Percentiles rank a stretch among this genome's conserved stretches.
Conservation (phyloP, 1,284 basidiomycete species). For the Pseudozyma hubeiensis region DNA sequence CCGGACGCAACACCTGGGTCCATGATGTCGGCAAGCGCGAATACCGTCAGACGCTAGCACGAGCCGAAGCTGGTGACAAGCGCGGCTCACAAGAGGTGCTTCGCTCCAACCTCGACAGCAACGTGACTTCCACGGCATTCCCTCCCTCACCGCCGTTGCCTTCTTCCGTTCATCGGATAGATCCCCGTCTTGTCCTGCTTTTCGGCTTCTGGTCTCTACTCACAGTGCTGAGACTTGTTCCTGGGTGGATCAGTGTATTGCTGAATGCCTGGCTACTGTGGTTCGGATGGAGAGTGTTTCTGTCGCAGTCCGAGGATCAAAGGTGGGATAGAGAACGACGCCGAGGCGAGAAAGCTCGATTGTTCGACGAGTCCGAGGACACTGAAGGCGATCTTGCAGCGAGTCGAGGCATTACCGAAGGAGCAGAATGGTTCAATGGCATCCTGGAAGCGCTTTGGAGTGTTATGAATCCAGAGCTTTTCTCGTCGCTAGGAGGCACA, state of each 20-base stretch:
- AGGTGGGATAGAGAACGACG: conserved; percentile 45
- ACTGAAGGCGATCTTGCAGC: conserved; percentile 4
- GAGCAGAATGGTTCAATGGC: conserved; percentile 57
- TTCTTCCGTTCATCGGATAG: conserved; percentile 9
- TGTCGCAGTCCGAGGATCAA: conserved; percentile 28
- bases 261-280: conserved; percentile 53
- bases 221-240: conserved; percentile 18
- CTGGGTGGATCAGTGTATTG: conserved; percentile 15
- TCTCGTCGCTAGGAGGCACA: conserved; percentile 38
- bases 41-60: conserved; percentile 19
- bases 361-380: conserved; percentile 15
- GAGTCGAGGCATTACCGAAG: conserved; percentile 29
- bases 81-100: conserved; percentile 20
- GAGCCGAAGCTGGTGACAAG: conserved; percentile 19
- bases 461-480: conserved; percentile 51
- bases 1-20: conserved; percentile 22
- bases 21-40: conserved; percentile 43
- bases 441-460: conserved; percentile 47
- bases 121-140: conserved; percentile 36
- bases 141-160: conserved; percentile 37
- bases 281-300: conserved; percentile 29
- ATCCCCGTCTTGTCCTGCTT: conserved; percentile 26
- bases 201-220: conserved; percentile 32
- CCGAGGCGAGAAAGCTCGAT: conserved; percentile 18
- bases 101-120: conserved; percentile 10